Evolutionary conservation across 208 protist species (phyloP).

Genomic region (Leishmania aethiopica): DNA sequence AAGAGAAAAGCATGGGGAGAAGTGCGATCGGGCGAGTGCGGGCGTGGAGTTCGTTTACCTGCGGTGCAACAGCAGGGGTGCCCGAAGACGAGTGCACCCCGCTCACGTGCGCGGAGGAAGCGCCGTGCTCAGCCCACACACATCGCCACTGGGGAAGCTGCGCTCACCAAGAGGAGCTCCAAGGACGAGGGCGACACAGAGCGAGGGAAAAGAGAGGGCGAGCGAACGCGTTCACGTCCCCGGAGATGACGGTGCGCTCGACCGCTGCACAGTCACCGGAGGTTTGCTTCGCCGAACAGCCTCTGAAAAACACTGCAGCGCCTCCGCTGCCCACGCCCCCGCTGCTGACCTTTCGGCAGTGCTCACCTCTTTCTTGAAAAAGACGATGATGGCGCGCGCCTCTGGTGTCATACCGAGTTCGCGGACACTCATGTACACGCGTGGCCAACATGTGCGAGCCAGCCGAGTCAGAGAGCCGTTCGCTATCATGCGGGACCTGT

Average conservation of each 20-base stretch:
- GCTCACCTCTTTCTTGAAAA: slow-evolving; percentile 51
- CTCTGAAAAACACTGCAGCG: slow-evolving; percentile 8
- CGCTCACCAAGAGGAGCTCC: background rate
- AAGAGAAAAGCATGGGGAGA: background rate
- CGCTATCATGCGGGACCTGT: slow-evolving; percentile 35
- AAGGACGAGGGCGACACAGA: background rate
- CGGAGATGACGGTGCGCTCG: background rate
- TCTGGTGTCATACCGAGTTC: slow-evolving; percentile 45
- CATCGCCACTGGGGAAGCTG: too few relatives aligned
- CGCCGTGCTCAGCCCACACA: background rate
- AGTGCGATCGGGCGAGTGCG: background rate
- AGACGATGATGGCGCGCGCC: slow-evolving; percentile 40
- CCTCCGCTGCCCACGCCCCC: slow-evolving; percentile 23
- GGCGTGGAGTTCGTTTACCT: background rate
- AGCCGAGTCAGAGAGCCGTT: slow-evolving; percentile 41
- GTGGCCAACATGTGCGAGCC: slow-evolving; percentile 44
- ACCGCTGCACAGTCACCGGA: background rate
- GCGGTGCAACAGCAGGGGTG: background rate
- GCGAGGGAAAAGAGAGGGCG: too few relatives aligned
- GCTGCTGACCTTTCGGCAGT: background rate
- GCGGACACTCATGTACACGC: slow-evolving; percentile 51
- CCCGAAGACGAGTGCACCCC: background rate
- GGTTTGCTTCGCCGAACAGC: slow-evolving; percentile 16
- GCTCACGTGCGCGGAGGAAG: background rate
- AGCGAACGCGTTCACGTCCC: background rate